Evolutionary conservation across 352 stramenopile genomes (phyloP).

Genomic region (Phytophthora agathidicida): DNA sequence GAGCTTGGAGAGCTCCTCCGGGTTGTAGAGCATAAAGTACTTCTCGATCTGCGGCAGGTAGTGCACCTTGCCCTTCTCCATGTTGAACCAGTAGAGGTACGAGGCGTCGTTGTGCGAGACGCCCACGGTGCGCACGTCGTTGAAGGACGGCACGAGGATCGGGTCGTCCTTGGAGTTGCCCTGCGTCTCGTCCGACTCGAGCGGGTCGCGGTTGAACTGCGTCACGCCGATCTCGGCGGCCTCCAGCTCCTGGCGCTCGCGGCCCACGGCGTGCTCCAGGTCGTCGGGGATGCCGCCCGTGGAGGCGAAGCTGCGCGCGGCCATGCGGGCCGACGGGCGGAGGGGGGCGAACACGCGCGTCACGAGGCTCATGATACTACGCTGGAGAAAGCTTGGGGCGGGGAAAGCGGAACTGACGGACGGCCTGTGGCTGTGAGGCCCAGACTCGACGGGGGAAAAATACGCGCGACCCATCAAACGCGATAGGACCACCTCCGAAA

Average conservation of each 20-base stretch:
- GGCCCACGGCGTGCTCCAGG: constrained; percentile 80
- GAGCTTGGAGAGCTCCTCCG: constrained; percentile 79
- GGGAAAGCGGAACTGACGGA: constrained; percentile 33
- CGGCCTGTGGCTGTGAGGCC: constrained; percentile 7
- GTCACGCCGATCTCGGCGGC: constrained; percentile 68
- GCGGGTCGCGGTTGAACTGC: constrained; percentile 84
- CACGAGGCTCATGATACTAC: constrained; percentile 48
- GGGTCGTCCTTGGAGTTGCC: constrained; percentile 91
- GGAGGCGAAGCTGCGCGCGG: constrained; percentile 63
- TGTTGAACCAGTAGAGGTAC: constrained; percentile 90
- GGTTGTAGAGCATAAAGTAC: constrained; percentile 93
- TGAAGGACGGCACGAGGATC: constrained; percentile 87
- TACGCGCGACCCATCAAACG: too few relatives aligned
- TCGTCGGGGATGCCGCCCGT: constrained; percentile 69
- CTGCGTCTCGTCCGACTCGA: constrained; percentile 86
- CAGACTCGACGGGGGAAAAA: constrained; percentile 9
- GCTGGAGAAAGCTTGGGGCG: constrained; percentile 3
- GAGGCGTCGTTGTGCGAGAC: constrained; percentile 91
- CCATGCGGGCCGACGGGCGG: constrained; percentile 42
- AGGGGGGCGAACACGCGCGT: constrained; percentile 61
- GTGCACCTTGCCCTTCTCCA: constrained; percentile 88
- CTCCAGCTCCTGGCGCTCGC: constrained; percentile 79
- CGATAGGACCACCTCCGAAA: too few relatives aligned
- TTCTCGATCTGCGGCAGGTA: constrained; percentile 88
- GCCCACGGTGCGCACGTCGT: constrained; percentile 71